Conservation (phyloP, 2,329 filamentous ascomycete genomes). For the Beauveria caledonica region DNA sequence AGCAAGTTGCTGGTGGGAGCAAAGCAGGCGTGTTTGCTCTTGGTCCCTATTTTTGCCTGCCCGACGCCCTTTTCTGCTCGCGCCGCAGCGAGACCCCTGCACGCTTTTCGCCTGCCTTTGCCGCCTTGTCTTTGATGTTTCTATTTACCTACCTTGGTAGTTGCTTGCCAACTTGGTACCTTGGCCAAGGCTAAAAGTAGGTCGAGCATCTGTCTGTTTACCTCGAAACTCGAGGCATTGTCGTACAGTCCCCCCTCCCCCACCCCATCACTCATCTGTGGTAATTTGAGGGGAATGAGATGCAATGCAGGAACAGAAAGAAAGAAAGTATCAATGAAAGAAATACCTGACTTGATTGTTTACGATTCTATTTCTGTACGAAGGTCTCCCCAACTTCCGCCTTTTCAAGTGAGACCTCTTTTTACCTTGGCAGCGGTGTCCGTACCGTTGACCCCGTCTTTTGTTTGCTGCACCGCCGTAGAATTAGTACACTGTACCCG, state of each 20-base stretch:
- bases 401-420: neutral
- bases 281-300: too few relatives aligned
- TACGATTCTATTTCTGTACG: neutral
- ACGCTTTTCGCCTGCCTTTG: neutral
- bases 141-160: too few relatives aligned
- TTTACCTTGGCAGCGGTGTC: neutral
- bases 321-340: too few relatives aligned
- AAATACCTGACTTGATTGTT: neutral
- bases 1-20: neutral
- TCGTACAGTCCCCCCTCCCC: too few relatives aligned
- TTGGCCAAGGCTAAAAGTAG: too few relatives aligned
- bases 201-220: too few relatives aligned
- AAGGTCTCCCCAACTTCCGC: neutral
- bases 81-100: constrained; percentile 4
- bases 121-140: too few relatives aligned
- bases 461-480: neutral
- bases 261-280: too few relatives aligned
- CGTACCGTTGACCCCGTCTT: neutral
- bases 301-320: too few relatives aligned
- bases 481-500: neutral
- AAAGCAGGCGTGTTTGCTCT: neutral
- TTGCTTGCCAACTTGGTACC: too few relatives aligned
- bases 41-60: neutral
- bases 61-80: constrained; percentile 11
- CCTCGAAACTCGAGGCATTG: too few relatives aligned